phyloP scores from a whole-genome alignment of 1,284 basidiomycete genomes.

The Ustilago sp. region DNA sequence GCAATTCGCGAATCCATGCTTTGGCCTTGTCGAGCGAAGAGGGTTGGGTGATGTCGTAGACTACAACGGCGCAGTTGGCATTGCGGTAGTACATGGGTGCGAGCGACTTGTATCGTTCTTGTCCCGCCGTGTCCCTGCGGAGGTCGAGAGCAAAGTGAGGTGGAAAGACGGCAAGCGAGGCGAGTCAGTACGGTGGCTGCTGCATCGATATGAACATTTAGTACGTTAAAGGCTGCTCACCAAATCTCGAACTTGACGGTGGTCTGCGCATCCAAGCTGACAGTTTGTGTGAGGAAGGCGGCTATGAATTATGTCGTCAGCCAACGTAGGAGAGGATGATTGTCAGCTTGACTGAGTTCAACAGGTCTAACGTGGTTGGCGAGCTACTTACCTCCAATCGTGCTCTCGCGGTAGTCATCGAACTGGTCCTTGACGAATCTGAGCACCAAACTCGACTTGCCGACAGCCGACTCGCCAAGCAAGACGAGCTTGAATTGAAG shows the following conservation, averaged over 20 bases:
- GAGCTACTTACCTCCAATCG: conserved; percentile 53
- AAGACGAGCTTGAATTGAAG: conserved; percentile 63
- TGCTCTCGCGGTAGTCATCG: conserved; percentile 88
- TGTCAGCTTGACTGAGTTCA: background rate
- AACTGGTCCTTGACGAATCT: conserved; percentile 98
- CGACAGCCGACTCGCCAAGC: conserved; percentile 90
- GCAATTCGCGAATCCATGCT: conserved; percentile 94
- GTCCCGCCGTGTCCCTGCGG: conserved; percentile 78
- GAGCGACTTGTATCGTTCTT: conserved; percentile 79
- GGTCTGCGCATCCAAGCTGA: conserved; percentile 86
- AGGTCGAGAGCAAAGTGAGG: background rate
- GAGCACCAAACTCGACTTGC: conserved; percentile 94
- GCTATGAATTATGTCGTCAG: conserved; percentile 66
- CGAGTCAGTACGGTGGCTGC: background rate
- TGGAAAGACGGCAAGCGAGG: background rate
- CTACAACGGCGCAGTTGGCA: conserved; percentile 68
- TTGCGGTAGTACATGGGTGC: conserved; percentile 70
- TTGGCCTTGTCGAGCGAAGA: conserved; percentile 90
- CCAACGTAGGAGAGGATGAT: background rate
- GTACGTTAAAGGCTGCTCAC: conserved; percentile 71
- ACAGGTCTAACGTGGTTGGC: background rate
- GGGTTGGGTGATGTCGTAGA: conserved; percentile 67
- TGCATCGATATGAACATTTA: background rate
- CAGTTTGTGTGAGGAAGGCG: conserved; percentile 95
- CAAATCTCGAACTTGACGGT: conserved; percentile 98